Base-by-base conservation (phyloP, 2,329 filamentous ascomycete species). In the Aureobasidium vineae region DNA sequence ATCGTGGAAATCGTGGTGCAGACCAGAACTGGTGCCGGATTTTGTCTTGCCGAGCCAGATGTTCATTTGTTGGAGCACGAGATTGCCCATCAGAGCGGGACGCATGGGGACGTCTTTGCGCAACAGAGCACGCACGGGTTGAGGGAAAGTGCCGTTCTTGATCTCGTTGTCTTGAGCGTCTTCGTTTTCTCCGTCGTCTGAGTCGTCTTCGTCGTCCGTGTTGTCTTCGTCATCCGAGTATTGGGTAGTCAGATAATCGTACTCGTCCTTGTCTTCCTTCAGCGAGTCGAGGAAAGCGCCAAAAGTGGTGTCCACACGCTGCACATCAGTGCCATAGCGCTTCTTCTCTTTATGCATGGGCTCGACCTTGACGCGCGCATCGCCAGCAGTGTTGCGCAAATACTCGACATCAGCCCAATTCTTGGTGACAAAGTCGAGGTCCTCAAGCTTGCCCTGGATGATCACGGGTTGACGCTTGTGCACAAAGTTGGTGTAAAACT, bases 1-100 rank as follows among this genome's bases (percentile, higher is more conserved):
- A 26, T 66, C 64, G n/a, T 66, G 64, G 54, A 66, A 66, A 31
- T 66, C 64, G 23, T 66, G 64, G 53, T 66, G 64, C 3, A 66
- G 26, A 7, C 64, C 64, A 2, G 64, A 66, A 28, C 53, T 59
- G 16, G 64, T 57, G 41, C 64, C 64, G 4, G 41, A n/a, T 15
- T 50, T 60, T 36, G 43, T 60, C 45, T 60, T 66, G 28, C 64
- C 64, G 15, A 66, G 43, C 64, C 64, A 66, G 5, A 66, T 43
- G 43, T 66, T 66, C 64, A 66, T 66, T 36, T 66, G 64, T 43
- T 66, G 64, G 10, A 66, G 31, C 13, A 60, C 64, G 21, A 66
- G 64, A n/a, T 66, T 66, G 36, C 64, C 64, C 64, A 66, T 66
- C 8, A 66, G 5, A 1, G 41, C 23, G 10, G 64, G 64, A 15